Base-by-base conservation (phyloP, 305 asterid genomes). In the Ajuga reptans region DNA sequence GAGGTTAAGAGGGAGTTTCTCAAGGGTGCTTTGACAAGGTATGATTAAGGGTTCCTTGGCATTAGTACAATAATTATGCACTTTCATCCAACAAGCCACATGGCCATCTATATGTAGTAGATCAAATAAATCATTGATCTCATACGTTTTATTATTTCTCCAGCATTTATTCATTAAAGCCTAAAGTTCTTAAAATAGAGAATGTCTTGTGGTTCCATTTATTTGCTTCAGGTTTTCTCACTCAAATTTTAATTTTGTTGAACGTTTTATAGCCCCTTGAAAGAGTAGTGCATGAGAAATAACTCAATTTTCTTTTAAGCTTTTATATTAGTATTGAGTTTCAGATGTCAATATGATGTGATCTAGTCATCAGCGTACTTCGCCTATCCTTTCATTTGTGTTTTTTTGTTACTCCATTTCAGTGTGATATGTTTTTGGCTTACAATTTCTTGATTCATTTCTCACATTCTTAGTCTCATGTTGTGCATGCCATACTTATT, bases 1-100 rank as follows among this genome's bases (percentile, higher is more conserved):
- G 95, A 89, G 57, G 97, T 90, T 66, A 87, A 93, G 69, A 81
- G 78, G 75, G 97, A 93, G 88, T 90, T 84, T 84, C 95, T 93
- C 24, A 53, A 86, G 78, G 97, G 94, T 71, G 96, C 98, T 55
- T 81, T 90, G 81, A 84, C 82, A 72, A 87, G 97, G 99, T 90
- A 85, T 77, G 64, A 9, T 45, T 14, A 9, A 55, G 15, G 47
- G 37, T n/a, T 45, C 15, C 74, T 72, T 55, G 14, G 67, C 42
- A 37, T 50, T 62, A n/a, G 11, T 56, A 8, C 43, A 37, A 42
- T 3, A 6, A 57, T 17, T 65, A 39, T 66, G 37, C 34, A 60
- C 54, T 54, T 52, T 31, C 67, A 37, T 64, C 37, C 43, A 17
- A 71, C 65, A 52, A 43, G 65, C 46, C 14, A 10, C 36, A 16